Percentiles rank a stretch among this genome's conserved stretches.
These are phyloP conservation scores for Blastocystis sp. DNA, from an alignment of 352 stramenopile species.

Conservation along the genomic window DNA sequence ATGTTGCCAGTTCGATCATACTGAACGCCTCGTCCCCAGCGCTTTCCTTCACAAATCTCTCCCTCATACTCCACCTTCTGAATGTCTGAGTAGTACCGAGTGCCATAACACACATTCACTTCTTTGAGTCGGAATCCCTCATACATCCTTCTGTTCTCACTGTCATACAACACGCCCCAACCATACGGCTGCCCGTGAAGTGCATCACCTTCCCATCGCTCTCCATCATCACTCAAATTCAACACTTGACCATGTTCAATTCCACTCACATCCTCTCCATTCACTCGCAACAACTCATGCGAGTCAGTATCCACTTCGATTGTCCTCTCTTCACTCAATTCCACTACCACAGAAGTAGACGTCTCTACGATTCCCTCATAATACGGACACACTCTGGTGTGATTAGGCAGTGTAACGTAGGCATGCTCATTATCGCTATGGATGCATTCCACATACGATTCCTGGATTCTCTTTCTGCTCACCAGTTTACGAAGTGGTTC, in stretches of 20 bases:
- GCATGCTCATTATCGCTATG: background rate
- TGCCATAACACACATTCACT: background rate
- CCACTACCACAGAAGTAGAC: background rate
- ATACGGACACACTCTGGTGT: background rate
- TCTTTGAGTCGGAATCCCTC: slow-evolving; percentile 13
- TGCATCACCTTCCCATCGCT: slow-evolving; percentile 32
- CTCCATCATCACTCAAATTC: background rate
- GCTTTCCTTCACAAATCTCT: background rate
- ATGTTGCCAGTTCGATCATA: background rate
- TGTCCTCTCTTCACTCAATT: background rate
- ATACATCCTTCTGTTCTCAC: background rate
- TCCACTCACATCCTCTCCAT: background rate
- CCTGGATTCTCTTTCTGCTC: background rate
- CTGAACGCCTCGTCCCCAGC: slow-evolving; percentile 9
- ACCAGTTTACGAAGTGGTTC: background rate
- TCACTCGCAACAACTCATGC: background rate
- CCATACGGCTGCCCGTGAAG: background rate
- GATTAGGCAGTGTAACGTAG: background rate
- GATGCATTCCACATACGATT: background rate
- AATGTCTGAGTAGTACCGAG: slow-evolving; percentile 1
- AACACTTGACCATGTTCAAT: background rate
- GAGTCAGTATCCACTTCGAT: background rate
- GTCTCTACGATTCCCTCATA: background rate
- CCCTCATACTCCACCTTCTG: slow-evolving; percentile 4
- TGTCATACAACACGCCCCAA: slow-evolving; percentile 33